Evolutionary conservation across 805 yeast species (phyloP).

Genomic region (Kuraishia ogatae): DNA sequence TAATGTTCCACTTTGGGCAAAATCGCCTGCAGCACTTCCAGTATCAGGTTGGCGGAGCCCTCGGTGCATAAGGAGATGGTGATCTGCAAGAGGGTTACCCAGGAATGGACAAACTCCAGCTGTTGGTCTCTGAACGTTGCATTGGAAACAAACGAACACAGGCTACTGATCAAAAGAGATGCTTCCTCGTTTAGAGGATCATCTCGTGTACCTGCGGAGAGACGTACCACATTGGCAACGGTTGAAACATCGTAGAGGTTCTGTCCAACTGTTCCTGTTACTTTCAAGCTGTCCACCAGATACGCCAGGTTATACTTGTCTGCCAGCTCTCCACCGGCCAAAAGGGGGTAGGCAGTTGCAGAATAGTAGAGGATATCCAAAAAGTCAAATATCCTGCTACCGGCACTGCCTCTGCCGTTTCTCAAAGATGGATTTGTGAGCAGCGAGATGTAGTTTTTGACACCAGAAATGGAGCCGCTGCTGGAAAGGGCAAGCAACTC

Average conservation of each 20-base stretch:
- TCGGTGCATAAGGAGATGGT: conserved; percentile 41
- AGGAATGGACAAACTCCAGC: conserved; percentile 59
- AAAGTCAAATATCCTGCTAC: conserved; percentile 59
- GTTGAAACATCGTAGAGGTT: conserved; percentile 33
- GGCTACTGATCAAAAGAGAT: neutral
- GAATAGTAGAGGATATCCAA: conserved; percentile 38
- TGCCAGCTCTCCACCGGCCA: conserved; percentile 25
- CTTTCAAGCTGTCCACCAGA: conserved; percentile 30
- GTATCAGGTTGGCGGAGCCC: conserved; percentile 51
- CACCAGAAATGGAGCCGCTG: conserved; percentile 39
- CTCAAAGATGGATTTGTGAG: conserved; percentile 30
- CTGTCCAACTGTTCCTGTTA: conserved; percentile 8
- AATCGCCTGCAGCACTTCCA: conserved; percentile 68
- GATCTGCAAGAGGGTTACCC: conserved; percentile 77
- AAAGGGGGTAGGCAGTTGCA: conserved; percentile 4
- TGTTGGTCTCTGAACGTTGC: conserved; percentile 38
- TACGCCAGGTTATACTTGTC: conserved; percentile 28
- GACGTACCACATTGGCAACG: conserved; percentile 21
- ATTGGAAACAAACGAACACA: neutral
- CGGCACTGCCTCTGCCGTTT: conserved; percentile 26
- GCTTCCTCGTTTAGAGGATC: neutral
- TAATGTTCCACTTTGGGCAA: conserved; percentile 73
- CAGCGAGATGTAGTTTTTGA: conserved; percentile 40
- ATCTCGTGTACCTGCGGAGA: conserved; percentile 1
- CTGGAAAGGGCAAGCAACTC: conserved; percentile 56